Evolutionary conservation across 2,329 filamentous ascomycete genomes (phyloP).

Genomic region (Aspergillus proliferans): DNA sequence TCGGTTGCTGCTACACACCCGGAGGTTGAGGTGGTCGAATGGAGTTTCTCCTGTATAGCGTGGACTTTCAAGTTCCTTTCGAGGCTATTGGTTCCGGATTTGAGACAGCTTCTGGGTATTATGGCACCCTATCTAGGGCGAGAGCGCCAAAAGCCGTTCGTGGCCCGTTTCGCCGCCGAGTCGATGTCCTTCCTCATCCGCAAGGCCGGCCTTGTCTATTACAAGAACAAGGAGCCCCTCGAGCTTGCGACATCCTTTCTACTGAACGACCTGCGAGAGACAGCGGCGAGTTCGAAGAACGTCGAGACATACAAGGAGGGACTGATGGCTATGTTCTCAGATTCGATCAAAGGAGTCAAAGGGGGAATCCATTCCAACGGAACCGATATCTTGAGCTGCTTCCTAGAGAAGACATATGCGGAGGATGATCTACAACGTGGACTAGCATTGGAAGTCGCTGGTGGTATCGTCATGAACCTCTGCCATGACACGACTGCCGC

Average conservation of each 20-base stretch:
- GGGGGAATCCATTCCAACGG: slow-evolving; percentile 54
- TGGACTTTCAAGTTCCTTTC: slow-evolving; percentile 98
- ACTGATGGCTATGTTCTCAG: slow-evolving; percentile 84
- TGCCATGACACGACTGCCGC: slow-evolving; percentile 74
- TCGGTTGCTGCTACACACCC: slow-evolving; percentile 70
- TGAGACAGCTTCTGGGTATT: slow-evolving; percentile 76
- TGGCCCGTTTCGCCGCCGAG: slow-evolving; percentile 88
- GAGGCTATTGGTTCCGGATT: slow-evolving; percentile 73
- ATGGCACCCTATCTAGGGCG: slow-evolving; percentile 81
- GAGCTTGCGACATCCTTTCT: slow-evolving; percentile 65
- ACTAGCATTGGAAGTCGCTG: slow-evolving; percentile 56
- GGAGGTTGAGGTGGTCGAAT: slow-evolving; percentile 87
- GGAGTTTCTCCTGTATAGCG: slow-evolving; percentile 89
- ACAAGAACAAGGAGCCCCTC: slow-evolving; percentile 65
- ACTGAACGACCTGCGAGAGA: slow-evolving; percentile 56
- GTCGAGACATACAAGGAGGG: slow-evolving; percentile 69
- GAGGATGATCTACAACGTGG: slow-evolving; percentile 23
- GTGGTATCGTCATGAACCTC: slow-evolving; percentile 70
- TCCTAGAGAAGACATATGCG: slow-evolving; percentile 36
- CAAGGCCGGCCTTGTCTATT: slow-evolving; percentile 73
- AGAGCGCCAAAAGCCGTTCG: slow-evolving; percentile 73
- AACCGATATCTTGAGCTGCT: slow-evolving; percentile 45
- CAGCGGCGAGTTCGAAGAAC: slow-evolving; percentile 26
- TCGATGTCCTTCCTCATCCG: slow-evolving; percentile 88
- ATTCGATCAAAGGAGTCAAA: slow-evolving; percentile 63